Conservation (phyloP, 805 yeast genomes). For the Spathaspora sp. region DNA sequence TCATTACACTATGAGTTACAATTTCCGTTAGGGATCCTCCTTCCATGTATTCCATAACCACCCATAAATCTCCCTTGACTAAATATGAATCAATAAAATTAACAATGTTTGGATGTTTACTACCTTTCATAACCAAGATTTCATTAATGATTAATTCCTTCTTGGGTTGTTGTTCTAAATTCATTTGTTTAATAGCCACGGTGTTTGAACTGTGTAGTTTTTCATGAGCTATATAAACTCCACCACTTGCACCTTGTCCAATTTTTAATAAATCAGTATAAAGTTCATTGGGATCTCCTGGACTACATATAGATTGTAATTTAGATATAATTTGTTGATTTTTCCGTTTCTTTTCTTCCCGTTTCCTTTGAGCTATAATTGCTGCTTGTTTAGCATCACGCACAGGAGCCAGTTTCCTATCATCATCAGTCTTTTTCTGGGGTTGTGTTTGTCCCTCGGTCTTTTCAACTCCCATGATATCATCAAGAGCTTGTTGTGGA, state of each 20-base stretch:
- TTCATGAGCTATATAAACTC: conserved; percentile 86
- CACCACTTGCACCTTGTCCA: conserved; percentile 99
- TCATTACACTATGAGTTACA: conserved; percentile 83
- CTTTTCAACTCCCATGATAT: not conserved
- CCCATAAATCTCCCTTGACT: conserved; percentile 84
- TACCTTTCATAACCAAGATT: conserved; percentile 91
- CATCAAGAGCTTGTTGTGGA: conserved; percentile 8
- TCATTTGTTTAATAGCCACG: conserved; percentile 97
- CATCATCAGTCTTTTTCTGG: conserved; percentile 8
- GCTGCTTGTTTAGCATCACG: conserved; percentile 55
- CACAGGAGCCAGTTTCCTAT: conserved; percentile 31
- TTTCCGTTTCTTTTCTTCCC: conserved; percentile 72
- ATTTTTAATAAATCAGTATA: conserved; percentile 74
- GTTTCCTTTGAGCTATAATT: conserved; percentile 56
- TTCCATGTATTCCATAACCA: conserved; percentile 98
- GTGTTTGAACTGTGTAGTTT: conserved; percentile 43
- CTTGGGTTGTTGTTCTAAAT: conserved; percentile 89
- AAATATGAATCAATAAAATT: conserved; percentile 86
- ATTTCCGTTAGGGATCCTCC: conserved; percentile 97
- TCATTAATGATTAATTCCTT: conserved; percentile 94
- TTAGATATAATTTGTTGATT: conserved; percentile 71
- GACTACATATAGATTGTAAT: conserved; percentile 72
- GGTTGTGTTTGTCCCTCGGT: conserved; percentile 1
- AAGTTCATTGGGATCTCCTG: conserved; percentile 74
- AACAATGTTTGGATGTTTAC: conserved; percentile 87